Evolutionary conservation across 345 rosid genomes (phyloP).

Genomic region (Salix caprea): DNA sequence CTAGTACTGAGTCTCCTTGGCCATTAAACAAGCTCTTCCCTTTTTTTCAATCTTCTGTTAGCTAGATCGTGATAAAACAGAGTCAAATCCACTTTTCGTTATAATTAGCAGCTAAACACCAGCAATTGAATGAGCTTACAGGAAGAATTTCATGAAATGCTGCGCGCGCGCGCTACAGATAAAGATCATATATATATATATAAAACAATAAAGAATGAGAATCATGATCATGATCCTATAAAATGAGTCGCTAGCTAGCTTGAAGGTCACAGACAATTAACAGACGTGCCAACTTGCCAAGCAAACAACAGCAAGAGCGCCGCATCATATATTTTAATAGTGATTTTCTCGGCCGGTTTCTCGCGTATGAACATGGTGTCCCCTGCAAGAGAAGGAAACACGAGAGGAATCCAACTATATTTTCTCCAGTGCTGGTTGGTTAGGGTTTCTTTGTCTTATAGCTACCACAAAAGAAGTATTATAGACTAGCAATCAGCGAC

Average conservation of each 20-base stretch:
- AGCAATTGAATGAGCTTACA: neutral
- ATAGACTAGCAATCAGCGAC: neutral
- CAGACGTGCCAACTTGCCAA: neutral
- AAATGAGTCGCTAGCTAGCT: neutral
- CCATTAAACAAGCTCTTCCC: too few species aligned
- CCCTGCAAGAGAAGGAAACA: neutral
- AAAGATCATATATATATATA: too few species aligned
- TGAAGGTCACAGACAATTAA: neutral
- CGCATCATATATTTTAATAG: neutral
- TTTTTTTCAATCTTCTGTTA: too few species aligned
- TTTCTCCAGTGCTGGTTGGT: neutral
- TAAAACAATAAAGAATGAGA: too few species aligned
- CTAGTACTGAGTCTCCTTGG: too few species aligned
- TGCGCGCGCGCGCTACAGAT: too few species aligned
- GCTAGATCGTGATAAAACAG: too few species aligned
- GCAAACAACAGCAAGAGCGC: neutral
- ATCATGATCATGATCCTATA: neutral
- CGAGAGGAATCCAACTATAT: too few species aligned
- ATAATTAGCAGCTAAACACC: neutral
- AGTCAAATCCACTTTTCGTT: neutral
- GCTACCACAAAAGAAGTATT: neutral
- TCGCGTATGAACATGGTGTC: constrained; percentile 1
- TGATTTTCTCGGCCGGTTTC: too few species aligned
- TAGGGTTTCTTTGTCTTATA: constrained; percentile 10
- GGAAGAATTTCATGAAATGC: neutral